These are phyloP conservation scores for Isabelozyma gotoi DNA, from an alignment of 805 yeast species.

Conservation along the genomic window DNA sequence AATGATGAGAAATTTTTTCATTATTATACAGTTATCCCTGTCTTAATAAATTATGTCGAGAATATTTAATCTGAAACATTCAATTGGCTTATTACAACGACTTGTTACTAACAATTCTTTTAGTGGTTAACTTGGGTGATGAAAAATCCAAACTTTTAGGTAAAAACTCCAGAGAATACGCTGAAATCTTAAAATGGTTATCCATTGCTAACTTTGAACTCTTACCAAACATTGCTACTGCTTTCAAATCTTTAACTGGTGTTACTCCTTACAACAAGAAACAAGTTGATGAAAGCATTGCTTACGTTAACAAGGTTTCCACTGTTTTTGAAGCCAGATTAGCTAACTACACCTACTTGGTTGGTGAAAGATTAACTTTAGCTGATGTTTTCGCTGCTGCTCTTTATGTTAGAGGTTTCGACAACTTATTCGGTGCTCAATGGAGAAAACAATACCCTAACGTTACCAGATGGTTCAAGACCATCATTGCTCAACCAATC, in stretches of 20 bases:
- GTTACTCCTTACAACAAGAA: slow-evolving; percentile 76
- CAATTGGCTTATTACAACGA: neutral
- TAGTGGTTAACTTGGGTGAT: slow-evolving; percentile 50
- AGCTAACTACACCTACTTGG: slow-evolving; percentile 62
- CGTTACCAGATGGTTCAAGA: slow-evolving; percentile 69
- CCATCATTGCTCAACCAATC: slow-evolving; percentile 47
- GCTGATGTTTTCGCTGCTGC: slow-evolving; percentile 66
- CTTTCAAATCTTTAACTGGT: slow-evolving; percentile 65
- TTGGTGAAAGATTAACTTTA: slow-evolving; percentile 52
- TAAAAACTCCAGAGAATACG: slow-evolving; percentile 60
- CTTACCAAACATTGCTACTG: slow-evolving; percentile 43
- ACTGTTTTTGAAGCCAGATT: slow-evolving; percentile 56
- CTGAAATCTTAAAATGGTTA: slow-evolving; percentile 71
- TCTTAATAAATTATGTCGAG: slow-evolving; percentile 79
- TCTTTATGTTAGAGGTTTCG: slow-evolving; percentile 53
- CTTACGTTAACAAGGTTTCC: slow-evolving; percentile 36
- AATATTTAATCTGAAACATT: slow-evolving; percentile 50
- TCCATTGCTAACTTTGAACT: slow-evolving; percentile 74
- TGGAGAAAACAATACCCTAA: slow-evolving; percentile 67
- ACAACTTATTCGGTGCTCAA: slow-evolving; percentile 57
- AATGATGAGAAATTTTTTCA: slow-evolving; percentile 55
- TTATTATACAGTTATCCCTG: slow-evolving; percentile 78
- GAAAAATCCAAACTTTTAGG: slow-evolving; percentile 57
- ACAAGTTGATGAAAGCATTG: slow-evolving; percentile 48
- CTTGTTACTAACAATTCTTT: slow-evolving; percentile 17